phyloP scores from a whole-genome alignment of 257 asterid genomes.

The Capsicum pubescens region DNA sequence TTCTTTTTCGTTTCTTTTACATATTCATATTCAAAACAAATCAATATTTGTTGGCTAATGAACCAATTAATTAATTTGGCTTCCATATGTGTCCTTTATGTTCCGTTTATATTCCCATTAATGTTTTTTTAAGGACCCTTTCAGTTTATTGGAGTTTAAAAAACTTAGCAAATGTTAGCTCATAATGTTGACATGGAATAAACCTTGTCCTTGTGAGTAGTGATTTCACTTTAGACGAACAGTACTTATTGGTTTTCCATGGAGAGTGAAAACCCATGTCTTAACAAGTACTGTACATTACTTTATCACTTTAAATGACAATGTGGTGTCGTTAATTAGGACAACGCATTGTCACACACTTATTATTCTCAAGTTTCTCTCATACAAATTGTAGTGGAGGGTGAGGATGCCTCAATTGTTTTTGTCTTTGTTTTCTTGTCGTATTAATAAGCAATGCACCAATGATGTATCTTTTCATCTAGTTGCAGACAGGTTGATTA shows the following conservation, averaged over 20 bases:
- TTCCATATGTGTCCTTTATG: not conserved
- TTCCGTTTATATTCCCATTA: not conserved
- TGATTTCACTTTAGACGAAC: not conserved
- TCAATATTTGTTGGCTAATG: not conserved
- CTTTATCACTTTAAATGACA: not conserved
- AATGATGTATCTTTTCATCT: constrained; percentile 16
- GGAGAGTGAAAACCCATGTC: not conserved
- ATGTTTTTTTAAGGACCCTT: not conserved
- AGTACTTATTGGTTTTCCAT: not conserved
- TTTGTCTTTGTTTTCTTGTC: not conserved
- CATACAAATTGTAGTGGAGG: constrained; percentile 5
- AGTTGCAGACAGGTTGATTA: not conserved
- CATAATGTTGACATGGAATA: not conserved
- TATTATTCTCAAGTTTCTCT: not conserved
- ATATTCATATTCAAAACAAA: not conserved
- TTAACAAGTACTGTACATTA: not conserved
- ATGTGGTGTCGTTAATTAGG: not conserved
- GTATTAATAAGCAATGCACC: constrained; percentile 23
- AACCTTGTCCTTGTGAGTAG: not conserved
- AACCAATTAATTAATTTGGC: not conserved
- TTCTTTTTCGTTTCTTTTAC: constrained; percentile 44
- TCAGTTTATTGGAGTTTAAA: not conserved
- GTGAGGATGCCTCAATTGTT: not conserved
- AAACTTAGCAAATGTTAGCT: not conserved
- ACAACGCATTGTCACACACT: not conserved